Conservation (phyloP, 2,329 filamentous ascomycete species). For the Fusarium foetens region DNA sequence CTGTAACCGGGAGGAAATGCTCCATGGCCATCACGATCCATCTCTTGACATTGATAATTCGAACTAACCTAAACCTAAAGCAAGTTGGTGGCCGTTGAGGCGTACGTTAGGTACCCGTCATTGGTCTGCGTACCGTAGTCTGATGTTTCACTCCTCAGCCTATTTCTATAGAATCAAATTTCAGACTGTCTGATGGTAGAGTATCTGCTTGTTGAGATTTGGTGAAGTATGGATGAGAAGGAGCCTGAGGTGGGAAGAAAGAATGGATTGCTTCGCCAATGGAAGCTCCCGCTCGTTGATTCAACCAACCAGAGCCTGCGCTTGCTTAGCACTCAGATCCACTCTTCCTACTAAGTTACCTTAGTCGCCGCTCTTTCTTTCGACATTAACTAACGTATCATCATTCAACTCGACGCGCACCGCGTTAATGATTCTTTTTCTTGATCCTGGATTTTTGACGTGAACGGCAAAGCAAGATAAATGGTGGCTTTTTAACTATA, state of each 20-base stretch:
- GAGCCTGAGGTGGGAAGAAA: background rate
- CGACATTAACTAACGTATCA: slow-evolving; percentile 1
- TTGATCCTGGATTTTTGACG: background rate
- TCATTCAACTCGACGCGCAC: slow-evolving; percentile 24
- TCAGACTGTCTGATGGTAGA: background rate
- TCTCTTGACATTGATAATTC: background rate
- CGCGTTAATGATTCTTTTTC: slow-evolving; percentile 22
- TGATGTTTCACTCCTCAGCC: background rate
- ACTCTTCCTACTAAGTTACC: background rate
- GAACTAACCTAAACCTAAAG: background rate
- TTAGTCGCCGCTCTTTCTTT: slow-evolving; percentile 21
- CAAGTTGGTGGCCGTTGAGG: background rate
- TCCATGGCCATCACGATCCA: background rate
- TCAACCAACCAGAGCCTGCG: background rate
- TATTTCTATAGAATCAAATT: background rate
- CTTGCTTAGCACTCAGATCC: background rate
- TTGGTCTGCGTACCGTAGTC: background rate
- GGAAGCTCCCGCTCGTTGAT: background rate
- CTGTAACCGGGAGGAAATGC: background rate
- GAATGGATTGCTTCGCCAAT: background rate
- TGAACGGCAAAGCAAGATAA: background rate
- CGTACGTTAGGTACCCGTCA: background rate
- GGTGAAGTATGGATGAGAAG: background rate
- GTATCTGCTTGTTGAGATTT: background rate
- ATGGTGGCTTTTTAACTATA: background rate